Conservation (phyloP, 495 filamentous ascomycete genomes). For the Penicillium antarcticum region DNA sequence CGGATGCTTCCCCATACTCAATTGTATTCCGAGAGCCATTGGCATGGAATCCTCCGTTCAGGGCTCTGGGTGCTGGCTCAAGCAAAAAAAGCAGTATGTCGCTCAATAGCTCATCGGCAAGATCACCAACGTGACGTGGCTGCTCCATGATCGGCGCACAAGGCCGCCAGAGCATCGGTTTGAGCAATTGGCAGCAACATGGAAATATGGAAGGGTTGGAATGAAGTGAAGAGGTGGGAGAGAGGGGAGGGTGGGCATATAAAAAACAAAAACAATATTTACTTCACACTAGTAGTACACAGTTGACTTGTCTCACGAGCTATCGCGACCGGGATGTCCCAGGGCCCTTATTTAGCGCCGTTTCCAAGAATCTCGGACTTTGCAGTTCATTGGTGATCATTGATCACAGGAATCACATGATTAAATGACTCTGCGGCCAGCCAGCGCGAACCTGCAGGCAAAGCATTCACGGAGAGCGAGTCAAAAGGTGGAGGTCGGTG, state of each 20-base stretch:
- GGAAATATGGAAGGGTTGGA: slow-evolving; percentile 23
- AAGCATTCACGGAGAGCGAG: slow-evolving; percentile 18
- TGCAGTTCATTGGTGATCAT: slow-evolving; percentile 24
- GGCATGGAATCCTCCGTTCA: not conserved
- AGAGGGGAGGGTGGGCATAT: slow-evolving; percentile 1
- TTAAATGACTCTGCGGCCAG: slow-evolving; percentile 36
- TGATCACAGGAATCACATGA: slow-evolving; percentile 38
- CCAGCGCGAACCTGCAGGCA: slow-evolving; percentile 38
- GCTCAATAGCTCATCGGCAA: slow-evolving; percentile 61
- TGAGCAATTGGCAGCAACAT: slow-evolving; percentile 36
- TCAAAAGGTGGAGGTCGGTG: slow-evolving; percentile 16
- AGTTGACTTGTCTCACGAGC: slow-evolving; percentile 24
- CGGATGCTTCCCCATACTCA: slow-evolving; percentile 30
- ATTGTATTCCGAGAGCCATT: slow-evolving; percentile 4
- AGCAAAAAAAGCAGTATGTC: slow-evolving; percentile 47
- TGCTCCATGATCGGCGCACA: slow-evolving; percentile 35
- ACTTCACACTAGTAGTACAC: slow-evolving; percentile 1
- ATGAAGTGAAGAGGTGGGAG: not conserved
- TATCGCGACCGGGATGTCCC: slow-evolving; percentile 27
- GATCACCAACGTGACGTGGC: slow-evolving; percentile 41
- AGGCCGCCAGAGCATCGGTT: slow-evolving; percentile 37
- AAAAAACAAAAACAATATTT: slow-evolving; percentile 1
- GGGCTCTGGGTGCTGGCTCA: slow-evolving; percentile 8
- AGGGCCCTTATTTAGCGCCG: slow-evolving; percentile 22
- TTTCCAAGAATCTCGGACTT: slow-evolving; percentile 7